Percentiles rank a stretch among this genome's conserved stretches.
Evolutionary conservation across 306 rosid genomes (phyloP).

Genomic region (Trifolium subterraneum): DNA sequence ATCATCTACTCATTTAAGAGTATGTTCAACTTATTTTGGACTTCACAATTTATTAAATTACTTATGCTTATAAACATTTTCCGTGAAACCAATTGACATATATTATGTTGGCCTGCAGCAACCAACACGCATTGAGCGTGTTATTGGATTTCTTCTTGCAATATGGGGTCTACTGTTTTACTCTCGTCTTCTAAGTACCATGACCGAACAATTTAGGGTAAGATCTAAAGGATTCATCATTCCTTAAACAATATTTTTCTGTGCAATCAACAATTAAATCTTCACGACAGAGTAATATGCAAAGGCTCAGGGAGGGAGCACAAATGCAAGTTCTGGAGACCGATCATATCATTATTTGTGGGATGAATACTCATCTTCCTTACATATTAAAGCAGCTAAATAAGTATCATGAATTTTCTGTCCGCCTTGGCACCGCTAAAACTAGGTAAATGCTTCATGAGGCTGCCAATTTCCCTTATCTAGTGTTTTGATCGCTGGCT

Average conservation of each 20-base stretch:
- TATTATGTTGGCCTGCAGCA: conserved; percentile 62
- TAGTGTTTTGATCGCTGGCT: conserved; percentile 42
- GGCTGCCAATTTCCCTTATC: conserved; percentile 40
- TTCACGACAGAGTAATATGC: conserved; percentile 82
- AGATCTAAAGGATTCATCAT: conserved; percentile 40
- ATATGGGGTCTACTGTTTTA: conserved; percentile 98
- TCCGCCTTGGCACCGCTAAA: conserved; percentile 94
- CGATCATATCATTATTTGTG: conserved; percentile 96
- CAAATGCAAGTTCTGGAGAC: conserved; percentile 91
- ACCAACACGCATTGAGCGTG: conserved; percentile 88
- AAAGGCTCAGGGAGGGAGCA: conserved; percentile 92
- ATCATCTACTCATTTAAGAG: conserved; percentile 87
- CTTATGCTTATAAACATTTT: conserved; percentile 41
- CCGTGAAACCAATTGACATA: conserved; percentile 19
- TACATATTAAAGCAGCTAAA: conserved; percentile 91
- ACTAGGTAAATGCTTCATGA: conserved; percentile 72
- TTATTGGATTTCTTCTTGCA: conserved; percentile 88
- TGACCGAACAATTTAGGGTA: conserved; percentile 98
- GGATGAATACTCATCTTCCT: conserved; percentile 82
- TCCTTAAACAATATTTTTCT: conserved; percentile 33
- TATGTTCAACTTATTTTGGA: conserved; percentile 47
- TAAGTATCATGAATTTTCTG: conserved; percentile 80
- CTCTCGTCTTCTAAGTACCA: conserved; percentile 88
- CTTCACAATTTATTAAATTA: conserved; percentile 26
- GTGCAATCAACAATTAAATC: conserved; percentile 41